Percentiles rank a stretch among this genome's conserved stretches.
Conservation (phyloP, 2,329 filamentous ascomycete species). For the Calycina herbarum region DNA sequence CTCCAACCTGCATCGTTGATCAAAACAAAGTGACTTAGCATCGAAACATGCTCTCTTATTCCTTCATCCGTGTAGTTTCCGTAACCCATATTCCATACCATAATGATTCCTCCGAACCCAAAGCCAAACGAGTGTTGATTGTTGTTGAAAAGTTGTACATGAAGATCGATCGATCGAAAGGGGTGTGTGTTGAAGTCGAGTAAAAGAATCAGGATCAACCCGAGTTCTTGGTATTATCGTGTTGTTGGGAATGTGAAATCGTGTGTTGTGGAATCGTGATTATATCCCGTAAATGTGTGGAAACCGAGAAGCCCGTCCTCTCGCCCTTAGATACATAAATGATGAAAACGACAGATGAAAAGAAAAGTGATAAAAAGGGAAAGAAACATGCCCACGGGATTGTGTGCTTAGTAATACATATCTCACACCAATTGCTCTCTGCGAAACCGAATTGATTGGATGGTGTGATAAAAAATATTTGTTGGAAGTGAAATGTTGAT, state of each 20-base stretch:
- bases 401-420: not conserved
- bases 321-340: not conserved
- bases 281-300: not conserved
- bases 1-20: conserved; percentile 2
- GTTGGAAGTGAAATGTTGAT: not conserved
- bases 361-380: not conserved
- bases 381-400: conserved; percentile 1
- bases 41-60: not conserved
- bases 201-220: not conserved
- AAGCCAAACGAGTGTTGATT: too few species aligned
- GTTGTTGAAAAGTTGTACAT: too few species aligned
- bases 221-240: not conserved
- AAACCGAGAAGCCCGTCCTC: not conserved
- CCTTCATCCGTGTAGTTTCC: not conserved
- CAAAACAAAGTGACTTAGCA: not conserved
- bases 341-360: not conserved
- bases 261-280: too few species aligned
- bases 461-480: conserved; percentile 1
- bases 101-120: too few species aligned
- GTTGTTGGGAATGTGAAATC: too few species aligned
- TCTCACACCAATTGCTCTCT: conserved; percentile 2
- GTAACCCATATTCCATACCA: not conserved
- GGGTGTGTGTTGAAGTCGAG: too few species aligned
- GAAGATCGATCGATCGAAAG: too few species aligned
- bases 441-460: not conserved